Conservation (phyloP, 2,329 filamentous ascomycete species). For the Neonectria coccinea region DNA sequence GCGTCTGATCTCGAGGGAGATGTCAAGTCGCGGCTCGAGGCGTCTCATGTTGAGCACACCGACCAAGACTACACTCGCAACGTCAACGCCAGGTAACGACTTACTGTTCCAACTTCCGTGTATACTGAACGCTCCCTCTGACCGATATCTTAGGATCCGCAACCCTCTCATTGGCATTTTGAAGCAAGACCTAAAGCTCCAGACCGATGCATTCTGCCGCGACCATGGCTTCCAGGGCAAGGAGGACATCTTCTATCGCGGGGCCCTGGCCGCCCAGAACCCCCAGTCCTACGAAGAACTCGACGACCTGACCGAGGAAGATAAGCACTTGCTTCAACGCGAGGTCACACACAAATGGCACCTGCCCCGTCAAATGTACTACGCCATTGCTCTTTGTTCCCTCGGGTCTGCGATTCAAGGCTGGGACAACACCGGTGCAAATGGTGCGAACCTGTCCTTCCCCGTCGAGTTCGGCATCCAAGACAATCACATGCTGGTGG, state of each 20-base stretch:
- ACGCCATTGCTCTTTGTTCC: constrained; percentile 46
- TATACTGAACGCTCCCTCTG: neutral
- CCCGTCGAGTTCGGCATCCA: constrained; percentile 52
- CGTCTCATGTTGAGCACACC: constrained; percentile 32
- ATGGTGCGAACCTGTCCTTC: constrained; percentile 55
- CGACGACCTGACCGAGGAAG: constrained; percentile 41
- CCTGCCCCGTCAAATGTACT: constrained; percentile 44
- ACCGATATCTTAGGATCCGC: constrained; percentile 37
- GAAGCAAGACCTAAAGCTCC: constrained; percentile 36
- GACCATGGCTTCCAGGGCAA: constrained; percentile 46
- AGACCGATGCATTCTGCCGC: constrained; percentile 42
- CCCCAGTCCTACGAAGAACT: constrained; percentile 36
- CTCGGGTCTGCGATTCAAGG: constrained; percentile 51
- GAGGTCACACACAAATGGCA: constrained; percentile 48
- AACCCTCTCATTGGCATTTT: constrained; percentile 45
- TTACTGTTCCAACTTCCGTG: neutral
- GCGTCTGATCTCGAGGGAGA: constrained; percentile 41
- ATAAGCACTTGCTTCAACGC: constrained; percentile 39
- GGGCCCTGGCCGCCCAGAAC: constrained; percentile 47
- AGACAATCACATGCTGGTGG: constrained; percentile 63
- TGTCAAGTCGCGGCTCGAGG: constrained; percentile 23
- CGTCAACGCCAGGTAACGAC: constrained; percentile 45
- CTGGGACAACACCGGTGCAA: constrained; percentile 60
- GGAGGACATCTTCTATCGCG: constrained; percentile 44
- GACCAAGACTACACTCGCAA: constrained; percentile 47